These are phyloP conservation scores for Phytopythium boreale DNA, from an alignment of 352 stramenopile genomes.

Conservation along the genomic window DNA sequence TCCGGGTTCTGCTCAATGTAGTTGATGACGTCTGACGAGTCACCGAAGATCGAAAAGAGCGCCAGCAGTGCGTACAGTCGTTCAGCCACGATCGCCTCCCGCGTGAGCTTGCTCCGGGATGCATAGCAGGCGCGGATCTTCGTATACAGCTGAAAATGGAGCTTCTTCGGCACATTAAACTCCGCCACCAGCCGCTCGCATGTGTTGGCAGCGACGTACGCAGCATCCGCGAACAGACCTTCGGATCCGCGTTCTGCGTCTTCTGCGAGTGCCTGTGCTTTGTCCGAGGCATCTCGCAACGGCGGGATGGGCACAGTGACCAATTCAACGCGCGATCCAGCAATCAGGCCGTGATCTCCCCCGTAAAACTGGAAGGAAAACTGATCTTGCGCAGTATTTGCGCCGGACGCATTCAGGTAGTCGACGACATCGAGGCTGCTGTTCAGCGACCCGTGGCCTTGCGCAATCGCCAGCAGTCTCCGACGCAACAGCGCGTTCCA, in stretches of 20 bases:
- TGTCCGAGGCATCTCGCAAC: background rate
- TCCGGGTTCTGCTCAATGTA: slow-evolving; percentile 80
- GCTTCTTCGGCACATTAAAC: slow-evolving; percentile 45
- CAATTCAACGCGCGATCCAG: slow-evolving; percentile 18
- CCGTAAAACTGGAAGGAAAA: slow-evolving; percentile 72
- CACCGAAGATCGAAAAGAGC: slow-evolving; percentile 76
- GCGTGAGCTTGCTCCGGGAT: slow-evolving; percentile 21
- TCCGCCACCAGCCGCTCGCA: slow-evolving; percentile 57
- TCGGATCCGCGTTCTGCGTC: slow-evolving; percentile 18
- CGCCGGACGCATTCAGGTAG: slow-evolving; percentile 27
- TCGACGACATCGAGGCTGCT: slow-evolving; percentile 68
- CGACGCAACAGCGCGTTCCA: slow-evolving; percentile 46
- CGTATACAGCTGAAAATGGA: slow-evolving; percentile 76
- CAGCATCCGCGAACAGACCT: slow-evolving; percentile 5
- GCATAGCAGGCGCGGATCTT: slow-evolving; percentile 52
- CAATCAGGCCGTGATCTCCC: background rate
- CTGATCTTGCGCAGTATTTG: slow-evolving; percentile 11
- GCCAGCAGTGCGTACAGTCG: slow-evolving; percentile 62
- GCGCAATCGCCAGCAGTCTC: slow-evolving; percentile 48
- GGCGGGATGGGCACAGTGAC: slow-evolving; percentile 40
- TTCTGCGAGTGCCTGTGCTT: slow-evolving; percentile 8
- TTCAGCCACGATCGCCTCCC: slow-evolving; percentile 64
- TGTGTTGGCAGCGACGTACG: slow-evolving; percentile 33
- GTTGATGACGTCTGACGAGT: slow-evolving; percentile 70
- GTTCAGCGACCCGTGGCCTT: slow-evolving; percentile 38